Conservation (phyloP, 2,329 filamentous ascomycete genomes). For the Colletotrichum orbiculare region DNA sequence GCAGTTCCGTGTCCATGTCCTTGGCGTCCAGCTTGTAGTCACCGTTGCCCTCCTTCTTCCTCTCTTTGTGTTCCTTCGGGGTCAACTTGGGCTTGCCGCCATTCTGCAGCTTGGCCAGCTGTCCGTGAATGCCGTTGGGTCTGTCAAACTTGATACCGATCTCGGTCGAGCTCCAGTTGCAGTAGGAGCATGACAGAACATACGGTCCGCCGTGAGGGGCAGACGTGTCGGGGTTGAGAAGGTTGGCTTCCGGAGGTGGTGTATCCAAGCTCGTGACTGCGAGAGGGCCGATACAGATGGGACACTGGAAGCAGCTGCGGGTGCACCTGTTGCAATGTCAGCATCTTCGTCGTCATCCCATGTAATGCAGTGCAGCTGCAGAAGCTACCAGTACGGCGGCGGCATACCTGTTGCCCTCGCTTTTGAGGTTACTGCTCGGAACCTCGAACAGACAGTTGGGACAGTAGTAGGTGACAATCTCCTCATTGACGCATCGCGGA, state of each 20-base stretch:
- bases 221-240: conserved; percentile 56
- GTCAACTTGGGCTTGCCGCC: conserved; percentile 65
- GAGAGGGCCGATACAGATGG: conserved; percentile 85
- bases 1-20: conserved; percentile 71
- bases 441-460: conserved; percentile 97
- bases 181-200: conserved; percentile 88
- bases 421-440: conserved; percentile 90
- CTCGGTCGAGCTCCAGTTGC: conserved; percentile 91
- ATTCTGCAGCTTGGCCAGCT: conserved; percentile 78
- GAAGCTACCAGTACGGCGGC: neutral
- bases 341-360: conserved; percentile 3
- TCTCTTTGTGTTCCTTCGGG: conserved; percentile 61
- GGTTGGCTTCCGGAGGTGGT: conserved; percentile 54
- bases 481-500: conserved; percentile 89
- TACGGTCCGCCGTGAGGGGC: conserved; percentile 65
- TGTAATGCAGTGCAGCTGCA: too few species aligned
- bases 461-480: conserved; percentile 95
- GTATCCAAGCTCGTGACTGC: conserved; percentile 78
- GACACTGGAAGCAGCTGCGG: conserved; percentile 95
- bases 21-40: conserved; percentile 53
- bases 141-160: conserved; percentile 92
- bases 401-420: conserved; percentile 88
- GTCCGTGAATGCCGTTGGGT: conserved; percentile 84
- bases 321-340: conserved; percentile 72
- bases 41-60: conserved; percentile 62